phyloP scores from a whole-genome alignment of 2,329 filamentous ascomycete species.

The Neoascochyta sp. region DNA sequence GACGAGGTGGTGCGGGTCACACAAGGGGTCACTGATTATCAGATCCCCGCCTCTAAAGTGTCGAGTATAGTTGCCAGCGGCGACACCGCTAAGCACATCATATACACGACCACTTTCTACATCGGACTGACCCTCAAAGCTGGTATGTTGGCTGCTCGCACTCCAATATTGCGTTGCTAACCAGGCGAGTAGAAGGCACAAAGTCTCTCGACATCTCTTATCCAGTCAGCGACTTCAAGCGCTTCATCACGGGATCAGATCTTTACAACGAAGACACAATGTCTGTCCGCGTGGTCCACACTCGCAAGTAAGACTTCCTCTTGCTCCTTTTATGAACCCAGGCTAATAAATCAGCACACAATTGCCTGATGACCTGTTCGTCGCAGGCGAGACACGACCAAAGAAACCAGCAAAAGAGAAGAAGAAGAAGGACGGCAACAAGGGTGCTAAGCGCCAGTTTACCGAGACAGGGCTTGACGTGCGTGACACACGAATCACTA shows the following conservation, averaged over 20 bases:
- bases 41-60: slow-evolving; percentile 51
- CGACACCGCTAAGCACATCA: slow-evolving; percentile 43
- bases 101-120: slow-evolving; percentile 92
- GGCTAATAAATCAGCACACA: slow-evolving; percentile 60
- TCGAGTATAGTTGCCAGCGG: slow-evolving; percentile 40
- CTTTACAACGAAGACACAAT: slow-evolving; percentile 73
- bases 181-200: slow-evolving; percentile 48
- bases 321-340: background rate
- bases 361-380: slow-evolving; percentile 86
- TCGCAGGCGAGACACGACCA: slow-evolving; percentile 62
- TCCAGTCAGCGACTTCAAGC: slow-evolving; percentile 82
- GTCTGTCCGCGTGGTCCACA: slow-evolving; percentile 75
- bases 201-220: slow-evolving; percentile 74
- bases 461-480: slow-evolving; percentile 46
- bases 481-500: slow-evolving; percentile 31
- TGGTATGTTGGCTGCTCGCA: slow-evolving; percentile 52
- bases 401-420: slow-evolving; percentile 43
- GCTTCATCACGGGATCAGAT: slow-evolving; percentile 71
- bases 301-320: slow-evolving; percentile 67
- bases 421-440: slow-evolving; percentile 28
- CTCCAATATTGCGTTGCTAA: slow-evolving; percentile 4
- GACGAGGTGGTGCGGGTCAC: slow-evolving; percentile 61
- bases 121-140: slow-evolving; percentile 78
- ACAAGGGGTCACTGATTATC: slow-evolving; percentile 59
- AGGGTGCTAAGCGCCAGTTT: slow-evolving; percentile 43